phyloP scores from a whole-genome alignment of 2,329 filamentous ascomycete species.

The Stemphylium vesicarium region DNA sequence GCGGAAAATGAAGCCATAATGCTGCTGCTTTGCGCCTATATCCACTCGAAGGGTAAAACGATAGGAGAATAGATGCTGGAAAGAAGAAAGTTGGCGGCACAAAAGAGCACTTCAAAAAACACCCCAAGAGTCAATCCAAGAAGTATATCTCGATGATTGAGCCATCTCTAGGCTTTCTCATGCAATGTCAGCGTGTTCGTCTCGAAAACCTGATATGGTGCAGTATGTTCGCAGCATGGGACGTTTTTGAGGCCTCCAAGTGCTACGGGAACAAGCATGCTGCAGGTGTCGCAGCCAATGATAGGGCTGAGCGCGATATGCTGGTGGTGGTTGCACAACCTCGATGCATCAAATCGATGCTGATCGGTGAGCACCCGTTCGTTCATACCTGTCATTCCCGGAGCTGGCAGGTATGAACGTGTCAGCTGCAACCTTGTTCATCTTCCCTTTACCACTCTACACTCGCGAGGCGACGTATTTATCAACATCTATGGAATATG shows the following conservation, averaged over 20 bases:
- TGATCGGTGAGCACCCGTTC: background rate
- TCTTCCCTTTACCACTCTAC: background rate
- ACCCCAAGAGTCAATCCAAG: too few relatives aligned
- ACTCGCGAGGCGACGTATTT: background rate
- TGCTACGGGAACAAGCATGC: background rate
- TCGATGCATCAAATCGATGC: background rate
- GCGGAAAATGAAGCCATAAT: background rate
- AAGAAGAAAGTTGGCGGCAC: background rate
- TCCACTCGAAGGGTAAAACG: background rate
- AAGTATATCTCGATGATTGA: background rate
- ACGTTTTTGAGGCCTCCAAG: background rate
- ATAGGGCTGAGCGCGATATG: background rate
- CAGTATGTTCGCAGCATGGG: background rate
- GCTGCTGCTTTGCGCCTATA: background rate
- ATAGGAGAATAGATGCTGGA: background rate
- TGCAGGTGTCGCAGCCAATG: background rate
- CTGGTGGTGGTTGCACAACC: background rate
- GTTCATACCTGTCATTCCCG: too few relatives aligned
- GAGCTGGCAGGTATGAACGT: background rate
- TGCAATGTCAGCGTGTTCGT: background rate
- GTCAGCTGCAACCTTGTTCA: background rate
- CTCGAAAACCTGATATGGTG: background rate
- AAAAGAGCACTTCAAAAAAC: too few relatives aligned
- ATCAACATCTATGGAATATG: too few relatives aligned
- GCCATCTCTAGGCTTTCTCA: background rate